phyloP scores from a whole-genome alignment of 371 early-diverging fungal species.

The Mortierella sp. region DNA sequence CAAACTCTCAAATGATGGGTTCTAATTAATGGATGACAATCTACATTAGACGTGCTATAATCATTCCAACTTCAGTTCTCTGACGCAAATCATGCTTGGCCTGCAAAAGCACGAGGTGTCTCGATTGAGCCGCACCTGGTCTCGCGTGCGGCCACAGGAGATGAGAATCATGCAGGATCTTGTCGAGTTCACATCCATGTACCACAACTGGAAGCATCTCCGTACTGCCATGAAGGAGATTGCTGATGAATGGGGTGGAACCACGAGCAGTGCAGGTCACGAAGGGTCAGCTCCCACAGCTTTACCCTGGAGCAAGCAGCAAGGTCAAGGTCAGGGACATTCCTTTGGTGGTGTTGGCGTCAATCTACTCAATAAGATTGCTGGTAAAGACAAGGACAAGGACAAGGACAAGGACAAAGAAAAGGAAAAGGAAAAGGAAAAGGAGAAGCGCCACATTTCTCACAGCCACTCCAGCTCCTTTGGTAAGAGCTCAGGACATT shows the following conservation, averaged over 20 bases:
- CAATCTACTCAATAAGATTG: slow-evolving; percentile 27
- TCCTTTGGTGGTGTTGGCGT: slow-evolving; percentile 4
- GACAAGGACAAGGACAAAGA: slow-evolving; percentile 4
- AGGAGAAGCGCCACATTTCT: not conserved
- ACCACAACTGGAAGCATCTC: slow-evolving; percentile 72
- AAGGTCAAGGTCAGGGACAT: not conserved
- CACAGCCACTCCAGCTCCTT: slow-evolving; percentile 17
- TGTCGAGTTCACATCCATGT: slow-evolving; percentile 67
- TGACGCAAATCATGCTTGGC: slow-evolving; percentile 71
- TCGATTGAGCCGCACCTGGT: slow-evolving; percentile 71
- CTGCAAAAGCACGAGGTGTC: slow-evolving; percentile 71
- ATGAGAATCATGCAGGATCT: slow-evolving; percentile 66
- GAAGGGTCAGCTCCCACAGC: not conserved
- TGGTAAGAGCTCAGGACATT: slow-evolving; percentile 17
- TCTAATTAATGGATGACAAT: no score
- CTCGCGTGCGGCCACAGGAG: slow-evolving; percentile 60
- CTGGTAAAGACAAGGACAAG: slow-evolving; percentile 26
- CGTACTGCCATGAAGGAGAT: slow-evolving; percentile 71
- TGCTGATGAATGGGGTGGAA: slow-evolving; percentile 65
- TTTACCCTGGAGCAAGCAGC: not conserved
- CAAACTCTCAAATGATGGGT: no score
- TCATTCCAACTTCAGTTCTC: slow-evolving; percentile 72
- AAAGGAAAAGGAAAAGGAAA: slow-evolving; percentile 15
- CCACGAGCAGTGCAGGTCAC: not conserved
- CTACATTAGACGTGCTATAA: slow-evolving; percentile 64